A percentile compares a stretch with the other conserved stretches of the same genome.
Evolutionary conservation across 352 stramenopile species (phyloP).

Genomic region (Pythium vanterpoolii): DNA sequence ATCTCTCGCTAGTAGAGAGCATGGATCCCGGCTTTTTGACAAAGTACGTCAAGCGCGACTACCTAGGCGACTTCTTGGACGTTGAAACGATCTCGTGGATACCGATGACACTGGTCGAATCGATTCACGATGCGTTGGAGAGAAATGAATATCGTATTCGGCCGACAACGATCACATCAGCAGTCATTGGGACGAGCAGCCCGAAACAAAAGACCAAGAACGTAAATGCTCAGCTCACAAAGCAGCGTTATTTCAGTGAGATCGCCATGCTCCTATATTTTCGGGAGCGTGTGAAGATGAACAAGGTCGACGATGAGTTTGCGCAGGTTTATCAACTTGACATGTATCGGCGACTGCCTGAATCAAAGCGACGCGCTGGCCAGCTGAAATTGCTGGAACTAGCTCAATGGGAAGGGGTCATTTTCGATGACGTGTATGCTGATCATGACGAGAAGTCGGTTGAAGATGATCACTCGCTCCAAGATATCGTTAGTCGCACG

Average conservation of each 20-base stretch:
- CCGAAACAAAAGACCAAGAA: conserved; percentile 1
- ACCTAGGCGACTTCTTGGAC: conserved; percentile 50
- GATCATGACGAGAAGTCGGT: conserved; percentile 5
- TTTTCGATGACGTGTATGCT: conserved; percentile 24
- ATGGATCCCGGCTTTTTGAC: conserved; percentile 44
- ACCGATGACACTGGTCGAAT: conserved; percentile 37
- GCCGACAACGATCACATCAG: not conserved
- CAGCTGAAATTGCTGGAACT: conserved; percentile 14
- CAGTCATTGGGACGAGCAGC: not conserved
- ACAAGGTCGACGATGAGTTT: conserved; percentile 34
- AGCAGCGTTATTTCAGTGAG: conserved; percentile 32
- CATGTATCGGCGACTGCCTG: conserved; percentile 33
- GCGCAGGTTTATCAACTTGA: conserved; percentile 53
- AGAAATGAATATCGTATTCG: conserved; percentile 38
- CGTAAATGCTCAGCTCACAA: not conserved
- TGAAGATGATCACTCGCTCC: conserved; percentile 18
- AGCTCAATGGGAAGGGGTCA: conserved; percentile 36
- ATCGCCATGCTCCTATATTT: conserved; percentile 42
- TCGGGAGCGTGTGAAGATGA: conserved; percentile 28
- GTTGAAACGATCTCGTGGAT: conserved; percentile 60
- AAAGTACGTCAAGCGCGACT: conserved; percentile 33
- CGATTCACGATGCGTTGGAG: conserved; percentile 35
- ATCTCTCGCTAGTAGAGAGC: conserved; percentile 47
- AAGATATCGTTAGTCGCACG: conserved; percentile 25
- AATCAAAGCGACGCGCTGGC: conserved; percentile 6